Base-by-base conservation (phyloP, 1,284 basidiomycete genomes). In the Phellinidium pouzarii region DNA sequence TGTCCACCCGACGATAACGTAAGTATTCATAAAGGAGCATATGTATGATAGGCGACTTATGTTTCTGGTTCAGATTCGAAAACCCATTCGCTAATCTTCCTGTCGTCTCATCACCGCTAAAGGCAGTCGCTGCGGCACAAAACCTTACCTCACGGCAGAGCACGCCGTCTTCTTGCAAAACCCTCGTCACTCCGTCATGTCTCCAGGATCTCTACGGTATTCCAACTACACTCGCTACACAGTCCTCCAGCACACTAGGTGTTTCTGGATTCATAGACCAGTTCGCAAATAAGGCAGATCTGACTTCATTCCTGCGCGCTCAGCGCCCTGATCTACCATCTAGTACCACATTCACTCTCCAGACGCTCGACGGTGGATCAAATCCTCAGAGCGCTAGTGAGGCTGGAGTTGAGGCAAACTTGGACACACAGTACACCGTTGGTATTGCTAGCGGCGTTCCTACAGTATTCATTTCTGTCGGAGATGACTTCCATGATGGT, bases 391-490 rank as follows among this genome's bases (percentile, higher is more conserved):
- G 44, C 27, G 29, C 22, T 8, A 31, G 40, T 8, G 25, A 58
- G 1, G 64, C 63, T 25, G 65, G 65, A 27, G 47, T 60, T 22
- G 65, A 68, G 58, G 66, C 65, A 8, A 65, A 69, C 53, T 58
- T 70, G 26, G 68, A 70, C 53, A 67, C 61, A 27, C 69, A 71
- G 53, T 72, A 71, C 58, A 71, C 70, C 11, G 61, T 71, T 22
- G 62, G 61, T 47, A 50, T 61, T 34, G 59, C 62, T 22, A 55
- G 57, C 31, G 56, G 59, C 40, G 59, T 62, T 20, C 56, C 61
- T 7, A 53, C 55, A 11, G 54, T 50, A 1, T 64, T 64, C 50
- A 57, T 63, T 22, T 60, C 59, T n/a, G 60, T 60, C 9, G 60
- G 59, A 25, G 25, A 50, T 9, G 40, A 58, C 27, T 59, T 58